These are phyloP conservation scores for Isatis lusitanica DNA, from an alignment of 441 rosid genomes.

Conservation along the genomic window DNA sequence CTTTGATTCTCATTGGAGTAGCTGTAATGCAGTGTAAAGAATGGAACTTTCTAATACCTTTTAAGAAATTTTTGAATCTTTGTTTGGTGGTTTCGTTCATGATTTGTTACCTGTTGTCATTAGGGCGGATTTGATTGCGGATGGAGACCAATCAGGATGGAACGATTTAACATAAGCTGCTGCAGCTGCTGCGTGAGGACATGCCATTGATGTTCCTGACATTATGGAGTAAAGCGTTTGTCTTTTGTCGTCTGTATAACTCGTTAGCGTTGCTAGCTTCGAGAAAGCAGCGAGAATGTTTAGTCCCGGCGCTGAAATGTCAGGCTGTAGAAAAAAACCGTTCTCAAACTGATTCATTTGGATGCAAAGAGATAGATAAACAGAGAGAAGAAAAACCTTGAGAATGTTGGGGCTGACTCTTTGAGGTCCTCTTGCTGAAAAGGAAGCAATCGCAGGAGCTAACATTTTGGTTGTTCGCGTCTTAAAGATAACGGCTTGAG, in stretches of 20 bases:
- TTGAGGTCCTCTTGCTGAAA: constrained; percentile 72
- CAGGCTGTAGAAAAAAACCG: constrained; percentile 46
- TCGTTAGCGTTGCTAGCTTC: constrained; percentile 41
- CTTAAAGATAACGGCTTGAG: constrained; percentile 60
- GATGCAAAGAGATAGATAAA: neutral
- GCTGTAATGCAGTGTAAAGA: constrained; percentile 44
- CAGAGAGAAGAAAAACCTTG: constrained; percentile 40
- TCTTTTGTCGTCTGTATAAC: constrained; percentile 38
- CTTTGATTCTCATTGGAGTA: constrained; percentile 57
- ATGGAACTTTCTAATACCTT: neutral
- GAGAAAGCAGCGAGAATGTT: constrained; percentile 59
- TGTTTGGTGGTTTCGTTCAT: neutral
- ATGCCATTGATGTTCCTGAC: constrained; percentile 75
- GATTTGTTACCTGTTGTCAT: constrained; percentile 57
- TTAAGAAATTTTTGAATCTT: neutral
- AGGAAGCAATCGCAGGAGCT: constrained; percentile 65
- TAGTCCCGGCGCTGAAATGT: constrained; percentile 66
- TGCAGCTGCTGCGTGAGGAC: constrained; percentile 63
- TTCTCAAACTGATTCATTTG: neutral
- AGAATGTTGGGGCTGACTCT: constrained; percentile 48
- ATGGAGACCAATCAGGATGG: constrained; percentile 68
- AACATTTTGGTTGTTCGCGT: constrained; percentile 37
- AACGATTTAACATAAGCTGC: constrained; percentile 66
- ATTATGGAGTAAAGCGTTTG: constrained; percentile 41
- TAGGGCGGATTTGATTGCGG: constrained; percentile 63